Evolutionary conservation across 2,329 filamentous ascomycete species (phyloP).

Genomic region (Metarhizium robertsii): DNA sequence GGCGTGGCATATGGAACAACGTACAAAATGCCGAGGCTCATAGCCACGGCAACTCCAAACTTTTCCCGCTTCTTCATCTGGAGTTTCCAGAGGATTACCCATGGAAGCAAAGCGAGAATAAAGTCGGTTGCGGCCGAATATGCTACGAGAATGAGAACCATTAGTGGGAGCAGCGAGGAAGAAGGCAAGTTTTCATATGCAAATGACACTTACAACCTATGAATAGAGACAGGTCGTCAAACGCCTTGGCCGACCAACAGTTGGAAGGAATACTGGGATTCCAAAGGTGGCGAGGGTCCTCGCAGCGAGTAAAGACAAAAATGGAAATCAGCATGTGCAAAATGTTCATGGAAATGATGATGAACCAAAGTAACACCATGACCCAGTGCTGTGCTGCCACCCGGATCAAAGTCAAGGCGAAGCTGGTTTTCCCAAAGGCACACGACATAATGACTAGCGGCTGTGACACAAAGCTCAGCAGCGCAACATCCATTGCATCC

Average conservation of each 20-base stretch:
- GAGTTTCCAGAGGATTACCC: constrained; percentile 7
- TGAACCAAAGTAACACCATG: constrained; percentile 4
- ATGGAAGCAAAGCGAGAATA: constrained; percentile 4
- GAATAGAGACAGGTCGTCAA: constrained; percentile 3
- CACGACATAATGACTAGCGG: constrained; percentile 7
- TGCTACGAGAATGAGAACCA: neutral
- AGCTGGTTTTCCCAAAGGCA: constrained; percentile 6
- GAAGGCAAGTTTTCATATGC: neutral
- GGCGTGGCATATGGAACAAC: neutral
- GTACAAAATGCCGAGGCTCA: constrained; percentile 8
- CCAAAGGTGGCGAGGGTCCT: constrained; percentile 6
- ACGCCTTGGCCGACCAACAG: constrained; percentile 1
- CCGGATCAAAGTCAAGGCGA: constrained; percentile 6
- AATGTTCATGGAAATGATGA: constrained; percentile 5
- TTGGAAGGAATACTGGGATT: constrained; percentile 2
- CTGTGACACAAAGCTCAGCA: constrained; percentile 7
- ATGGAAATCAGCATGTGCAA: constrained; percentile 4
- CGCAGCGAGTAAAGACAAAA: constrained; percentile 5
- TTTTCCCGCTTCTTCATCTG: constrained; percentile 6
- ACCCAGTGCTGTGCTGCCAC: constrained; percentile 6
- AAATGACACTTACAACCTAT: constrained; percentile 4
- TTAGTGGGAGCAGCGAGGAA: neutral
- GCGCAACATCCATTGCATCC: constrained; percentile 2
- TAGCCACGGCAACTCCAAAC: constrained; percentile 6
- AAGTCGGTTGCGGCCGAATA: constrained; percentile 7